Evolutionary conservation across 345 rosid genomes (phyloP).

Genomic region (Alliaria petiolata): DNA sequence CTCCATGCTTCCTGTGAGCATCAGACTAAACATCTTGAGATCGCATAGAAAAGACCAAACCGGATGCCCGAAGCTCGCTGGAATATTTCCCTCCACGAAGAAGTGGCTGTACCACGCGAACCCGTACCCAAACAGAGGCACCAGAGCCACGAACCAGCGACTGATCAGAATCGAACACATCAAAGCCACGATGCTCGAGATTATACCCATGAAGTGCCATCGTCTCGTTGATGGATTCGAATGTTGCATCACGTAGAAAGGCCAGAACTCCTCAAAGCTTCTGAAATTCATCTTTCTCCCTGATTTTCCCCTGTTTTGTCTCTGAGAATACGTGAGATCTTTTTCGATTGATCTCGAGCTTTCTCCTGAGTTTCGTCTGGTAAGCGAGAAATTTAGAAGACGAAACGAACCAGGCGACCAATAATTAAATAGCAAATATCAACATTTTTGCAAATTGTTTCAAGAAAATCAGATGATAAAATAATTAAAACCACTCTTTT

Average conservation of each 20-base stretch:
- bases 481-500: background rate
- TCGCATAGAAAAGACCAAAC: constrained; percentile 85
- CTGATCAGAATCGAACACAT: constrained; percentile 52
- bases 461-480: too few species aligned
- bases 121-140: constrained; percentile 76
- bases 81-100: constrained; percentile 86
- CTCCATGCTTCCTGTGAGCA: constrained; percentile 93
- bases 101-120: constrained; percentile 95
- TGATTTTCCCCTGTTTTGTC: background rate
- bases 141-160: constrained; percentile 54
- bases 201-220: constrained; percentile 84
- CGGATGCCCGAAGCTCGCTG: constrained; percentile 83
- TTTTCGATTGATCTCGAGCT: constrained; percentile 8
- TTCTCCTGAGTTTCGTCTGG: background rate
- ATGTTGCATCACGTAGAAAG: constrained; percentile 85
- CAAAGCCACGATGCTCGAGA: constrained; percentile 44
- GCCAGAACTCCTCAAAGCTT: constrained; percentile 92
- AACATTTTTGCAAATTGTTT: too few species aligned
- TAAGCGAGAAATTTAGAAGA: background rate
- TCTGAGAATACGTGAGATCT: background rate
- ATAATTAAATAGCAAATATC: background rate
- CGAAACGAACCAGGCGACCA: background rate
- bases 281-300: constrained; percentile 69
- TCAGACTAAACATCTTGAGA: constrained; percentile 86
- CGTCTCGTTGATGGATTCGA: constrained; percentile 80